Conservation (phyloP, 176 grass and related monocot genomes). For the Triticum timopheevii region DNA sequence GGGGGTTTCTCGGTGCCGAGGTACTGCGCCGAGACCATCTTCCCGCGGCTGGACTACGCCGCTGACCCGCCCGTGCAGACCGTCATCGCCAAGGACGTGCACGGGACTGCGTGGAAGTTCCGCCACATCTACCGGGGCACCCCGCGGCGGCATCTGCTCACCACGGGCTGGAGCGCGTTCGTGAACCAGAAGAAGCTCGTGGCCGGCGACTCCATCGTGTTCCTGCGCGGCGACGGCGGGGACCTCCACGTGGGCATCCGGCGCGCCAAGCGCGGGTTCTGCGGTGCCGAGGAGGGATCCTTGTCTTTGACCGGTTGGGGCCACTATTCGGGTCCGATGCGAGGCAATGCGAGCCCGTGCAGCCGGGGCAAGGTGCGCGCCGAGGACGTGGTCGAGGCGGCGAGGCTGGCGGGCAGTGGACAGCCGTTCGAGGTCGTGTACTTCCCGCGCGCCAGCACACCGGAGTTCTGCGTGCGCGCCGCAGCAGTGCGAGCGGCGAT, state of each 20-base stretch:
- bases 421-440: slow-evolving; percentile 69
- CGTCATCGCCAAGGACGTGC: slow-evolving; percentile 87
- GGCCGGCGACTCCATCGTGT: slow-evolving; percentile 84
- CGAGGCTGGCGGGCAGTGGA: slow-evolving; percentile 48
- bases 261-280: slow-evolving; percentile 52
- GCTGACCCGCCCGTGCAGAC: slow-evolving; percentile 82
- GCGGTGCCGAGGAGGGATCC: slow-evolving; percentile 35
- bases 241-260: slow-evolving; percentile 87
- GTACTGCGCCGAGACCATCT: slow-evolving; percentile 95
- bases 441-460: slow-evolving; percentile 86
- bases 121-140: slow-evolving; percentile 96
- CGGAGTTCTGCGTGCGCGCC: slow-evolving; percentile 78
- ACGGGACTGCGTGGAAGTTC: slow-evolving; percentile 81
- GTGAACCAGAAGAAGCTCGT: slow-evolving; percentile 97
- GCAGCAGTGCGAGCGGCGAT: slow-evolving; percentile 49
- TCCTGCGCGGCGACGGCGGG: slow-evolving; percentile 68
- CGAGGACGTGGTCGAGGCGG: slow-evolving; percentile 61
- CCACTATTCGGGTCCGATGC: slow-evolving; percentile 28
- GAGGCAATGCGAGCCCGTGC: slow-evolving; percentile 37
- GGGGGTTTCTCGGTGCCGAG: slow-evolving; percentile 93
- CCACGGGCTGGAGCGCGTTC: slow-evolving; percentile 95
- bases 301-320: slow-evolving; percentile 39
- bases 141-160: slow-evolving; percentile 83
- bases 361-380: slow-evolving; percentile 48
- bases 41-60: slow-evolving; percentile 86